phyloP scores from a whole-genome alignment of 2,329 filamentous ascomycete genomes.

The Ceratocystis colombiana region DNA sequence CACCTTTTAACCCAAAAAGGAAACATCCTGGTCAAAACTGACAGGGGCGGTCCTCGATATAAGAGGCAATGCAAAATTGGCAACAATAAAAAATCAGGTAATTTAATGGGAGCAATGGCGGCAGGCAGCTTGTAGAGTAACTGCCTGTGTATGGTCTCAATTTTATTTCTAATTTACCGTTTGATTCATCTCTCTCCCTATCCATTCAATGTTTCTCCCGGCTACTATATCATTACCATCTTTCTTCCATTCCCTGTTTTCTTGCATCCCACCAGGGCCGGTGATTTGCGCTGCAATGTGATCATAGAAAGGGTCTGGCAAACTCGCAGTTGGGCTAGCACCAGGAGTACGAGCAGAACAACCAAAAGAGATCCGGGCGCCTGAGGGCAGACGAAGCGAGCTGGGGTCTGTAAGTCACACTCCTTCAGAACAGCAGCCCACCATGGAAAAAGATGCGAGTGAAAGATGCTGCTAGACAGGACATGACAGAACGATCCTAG shows the following conservation, averaged over 20 bases:
- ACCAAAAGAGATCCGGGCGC: not conserved
- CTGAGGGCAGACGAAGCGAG: not conserved
- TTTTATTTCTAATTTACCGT: not conserved
- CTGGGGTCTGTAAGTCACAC: slow-evolving; percentile 1
- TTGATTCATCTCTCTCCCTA: not conserved
- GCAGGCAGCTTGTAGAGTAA: not conserved
- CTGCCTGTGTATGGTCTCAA: not conserved
- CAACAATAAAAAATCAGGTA: not conserved
- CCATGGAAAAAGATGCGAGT: not conserved
- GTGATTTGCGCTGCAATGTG: no score
- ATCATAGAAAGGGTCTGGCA: no score
- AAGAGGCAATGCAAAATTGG: not conserved
- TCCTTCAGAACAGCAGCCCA: not conserved
- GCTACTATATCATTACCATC: not conserved
- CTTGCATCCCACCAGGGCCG: no score
- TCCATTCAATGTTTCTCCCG: not conserved
- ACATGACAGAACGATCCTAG: no score
- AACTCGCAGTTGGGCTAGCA: no score
- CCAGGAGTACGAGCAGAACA: not conserved
- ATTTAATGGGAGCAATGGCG: not conserved
- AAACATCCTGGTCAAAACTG: not conserved
- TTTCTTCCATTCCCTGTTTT: not conserved
- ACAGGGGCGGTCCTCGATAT: slow-evolving; percentile 2
- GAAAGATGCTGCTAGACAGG: no score
- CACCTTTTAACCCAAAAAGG: slow-evolving; percentile 9